Percentiles rank a stretch among this genome's conserved stretches.
Conservation (phyloP, 305 asterid species). For the Solanum hybrid region DNA sequence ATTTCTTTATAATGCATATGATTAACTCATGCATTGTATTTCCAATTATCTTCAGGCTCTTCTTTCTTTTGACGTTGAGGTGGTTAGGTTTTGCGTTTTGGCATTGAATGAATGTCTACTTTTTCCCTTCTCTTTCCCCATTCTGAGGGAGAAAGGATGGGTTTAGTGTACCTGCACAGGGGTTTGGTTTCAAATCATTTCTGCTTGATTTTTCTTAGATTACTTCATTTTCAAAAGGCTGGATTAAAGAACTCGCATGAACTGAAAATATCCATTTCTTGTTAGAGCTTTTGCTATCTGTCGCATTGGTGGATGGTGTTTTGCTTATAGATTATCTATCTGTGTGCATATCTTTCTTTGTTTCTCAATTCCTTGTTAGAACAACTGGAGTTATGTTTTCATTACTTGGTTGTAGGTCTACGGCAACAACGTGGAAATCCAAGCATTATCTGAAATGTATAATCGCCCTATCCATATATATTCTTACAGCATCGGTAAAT, state of each 20-base stretch:
- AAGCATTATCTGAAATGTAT: slow-evolving; percentile 93
- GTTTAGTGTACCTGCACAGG: not conserved
- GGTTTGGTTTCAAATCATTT: not conserved
- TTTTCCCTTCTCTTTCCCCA: not conserved
- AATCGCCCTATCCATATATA: slow-evolving; percentile 95
- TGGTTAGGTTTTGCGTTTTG: not conserved
- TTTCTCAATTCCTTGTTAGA: not conserved
- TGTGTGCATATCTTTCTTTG: not conserved
- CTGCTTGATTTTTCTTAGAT: not conserved
- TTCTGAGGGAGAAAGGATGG: not conserved
- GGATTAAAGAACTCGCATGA: not conserved
- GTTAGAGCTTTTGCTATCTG: not conserved
- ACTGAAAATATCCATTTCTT: not conserved
- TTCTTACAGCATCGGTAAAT: slow-evolving; percentile 85
- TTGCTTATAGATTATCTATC: not conserved
- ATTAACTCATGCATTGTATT: not conserved
- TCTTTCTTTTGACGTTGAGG: not conserved
- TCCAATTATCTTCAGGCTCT: not conserved
- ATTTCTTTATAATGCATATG: not conserved
- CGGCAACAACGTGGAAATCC: slow-evolving; percentile 94
- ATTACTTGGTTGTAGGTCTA: slow-evolving; percentile 49
- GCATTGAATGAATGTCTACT: not conserved
- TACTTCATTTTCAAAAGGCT: not conserved
- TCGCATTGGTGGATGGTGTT: not conserved
- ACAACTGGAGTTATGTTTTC: not conserved